Conservation (phyloP, 148 eudicot genomes). For the Chenopodium suecicum region DNA sequence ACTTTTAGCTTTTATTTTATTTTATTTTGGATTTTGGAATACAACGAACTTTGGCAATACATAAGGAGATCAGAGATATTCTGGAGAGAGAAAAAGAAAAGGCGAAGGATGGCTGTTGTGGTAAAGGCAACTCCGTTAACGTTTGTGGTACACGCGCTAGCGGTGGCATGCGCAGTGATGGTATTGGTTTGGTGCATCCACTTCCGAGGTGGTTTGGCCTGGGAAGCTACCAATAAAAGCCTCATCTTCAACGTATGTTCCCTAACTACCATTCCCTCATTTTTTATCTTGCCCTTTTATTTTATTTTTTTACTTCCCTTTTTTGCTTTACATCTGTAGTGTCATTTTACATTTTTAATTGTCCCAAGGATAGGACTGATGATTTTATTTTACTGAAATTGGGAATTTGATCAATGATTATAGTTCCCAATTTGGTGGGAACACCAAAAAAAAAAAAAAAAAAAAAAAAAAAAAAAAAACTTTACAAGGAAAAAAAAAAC, state of each 20-base stretch:
- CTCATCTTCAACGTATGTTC: constrained; percentile 75
- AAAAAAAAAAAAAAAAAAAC: too few relatives aligned
- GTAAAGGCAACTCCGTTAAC: constrained; percentile 52
- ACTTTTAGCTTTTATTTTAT: not conserved
- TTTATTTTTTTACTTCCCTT: too few relatives aligned
- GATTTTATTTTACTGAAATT: not conserved
- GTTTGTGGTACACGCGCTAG: constrained; percentile 57
- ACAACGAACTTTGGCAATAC: not conserved
- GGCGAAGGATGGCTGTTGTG: constrained; percentile 35
- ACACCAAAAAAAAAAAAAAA: too few relatives aligned
- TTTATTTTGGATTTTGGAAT: not conserved
- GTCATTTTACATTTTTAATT: not conserved
- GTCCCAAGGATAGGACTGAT: not conserved
- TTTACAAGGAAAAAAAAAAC: too few relatives aligned
- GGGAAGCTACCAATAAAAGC: constrained; percentile 66
- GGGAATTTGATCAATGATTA: too few relatives aligned
- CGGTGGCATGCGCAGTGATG: constrained; percentile 55
- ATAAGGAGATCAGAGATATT: not conserved
- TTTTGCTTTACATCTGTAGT: not conserved
- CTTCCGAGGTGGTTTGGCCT: constrained; percentile 85
- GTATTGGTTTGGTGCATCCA: constrained; percentile 66
- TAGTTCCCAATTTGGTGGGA: not conserved
- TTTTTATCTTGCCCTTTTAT: not conserved
- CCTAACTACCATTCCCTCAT: not conserved
- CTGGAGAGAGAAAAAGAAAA: constrained; percentile 15